Percentiles rank a stretch among this genome's conserved stretches.
phyloP scores from a whole-genome alignment of 2,329 filamentous ascomycete species.

The Fusarium tanahbumbuense region DNA sequence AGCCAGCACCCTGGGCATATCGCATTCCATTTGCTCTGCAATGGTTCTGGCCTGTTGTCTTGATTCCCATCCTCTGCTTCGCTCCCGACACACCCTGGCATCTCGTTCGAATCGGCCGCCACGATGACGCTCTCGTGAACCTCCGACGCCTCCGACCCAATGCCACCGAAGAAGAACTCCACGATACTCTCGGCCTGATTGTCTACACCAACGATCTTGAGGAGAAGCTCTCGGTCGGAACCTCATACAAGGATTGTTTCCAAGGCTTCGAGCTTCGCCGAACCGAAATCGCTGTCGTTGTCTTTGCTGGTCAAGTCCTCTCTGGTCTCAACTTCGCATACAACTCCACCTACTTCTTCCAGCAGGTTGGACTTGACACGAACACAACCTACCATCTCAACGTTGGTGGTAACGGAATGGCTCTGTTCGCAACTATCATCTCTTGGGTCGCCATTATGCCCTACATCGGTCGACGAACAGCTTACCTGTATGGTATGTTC shows the following conservation, averaged over 20 bases:
- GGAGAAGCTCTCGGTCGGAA: conserved; percentile 51
- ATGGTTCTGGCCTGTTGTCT: conserved; percentile 60
- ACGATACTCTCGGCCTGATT: conserved; percentile 56
- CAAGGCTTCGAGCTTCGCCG: conserved; percentile 55
- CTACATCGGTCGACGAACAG: conserved; percentile 57
- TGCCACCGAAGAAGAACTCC: conserved; percentile 47
- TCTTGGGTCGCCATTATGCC: conserved; percentile 58
- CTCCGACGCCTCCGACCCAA: conserved; percentile 48
- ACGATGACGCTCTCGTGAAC: conserved; percentile 51
- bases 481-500: conserved; percentile 59
- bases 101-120: conserved; percentile 52
- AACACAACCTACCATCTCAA: conserved; percentile 51
- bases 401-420: conserved; percentile 55
- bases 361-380: conserved; percentile 51
- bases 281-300: conserved; percentile 52
- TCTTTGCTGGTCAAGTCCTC: conserved; percentile 52
- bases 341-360: conserved; percentile 58
- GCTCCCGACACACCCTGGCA: conserved; percentile 62
- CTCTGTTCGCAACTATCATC: conserved; percentile 56
- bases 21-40: conserved; percentile 61
- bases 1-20: conserved; percentile 57
- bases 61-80: conserved; percentile 55
- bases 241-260: conserved; percentile 59
- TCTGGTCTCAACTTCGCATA: conserved; percentile 54
- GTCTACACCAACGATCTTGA: conserved; percentile 57